Evolutionary conservation across 495 filamentous ascomycete species (phyloP), one percentile per base, ranked within the genome.

Genomic region (Hyaloscypha bicolor): DNA sequence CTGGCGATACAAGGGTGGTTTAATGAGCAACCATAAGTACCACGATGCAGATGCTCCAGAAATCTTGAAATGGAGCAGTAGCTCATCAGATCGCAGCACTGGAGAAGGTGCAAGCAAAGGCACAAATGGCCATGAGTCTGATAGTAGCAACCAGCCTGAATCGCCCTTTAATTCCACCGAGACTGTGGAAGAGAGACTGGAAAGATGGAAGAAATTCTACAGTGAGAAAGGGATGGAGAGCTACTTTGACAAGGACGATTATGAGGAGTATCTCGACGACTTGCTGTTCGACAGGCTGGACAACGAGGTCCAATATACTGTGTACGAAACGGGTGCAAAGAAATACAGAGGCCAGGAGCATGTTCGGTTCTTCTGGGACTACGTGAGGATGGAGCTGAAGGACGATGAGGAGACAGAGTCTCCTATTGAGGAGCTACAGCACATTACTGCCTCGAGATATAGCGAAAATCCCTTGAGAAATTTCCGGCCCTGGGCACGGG

Each of bases 361-460:
- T 30, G 30, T 58, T 22, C 55, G 69, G 62, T 42, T 48, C 29
- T 72, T 68, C 51, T 72, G 69, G 69, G 69, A 63, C n/a, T 39
- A 63, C n/a, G 58, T 72, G 19, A 64, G 69, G 31, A 52, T 19
- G 21, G n/a, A 60, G 12, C 33, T 71, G 19, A 39, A 21, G 14
- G 19, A 60, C 42, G 62, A 67, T 0, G 45, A 67, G 6, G 60
- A 64, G 9, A 30, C 35, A 21, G 39, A 21, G 63, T 53, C 63
- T 29, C 53, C 59, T 9, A 60, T 6, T 25, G 59, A 61, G 59
- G 32, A 42, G 37, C 9, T 39, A 33, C 42, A 48, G 16, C 42
- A 48, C 16, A 11, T 6, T 19, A 48, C 42, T 4, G 42, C 42
- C 16, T 48, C 11, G 42, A 19, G 4, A 12, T 14, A 48, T 19